Base-by-base conservation (phyloP, 2,329 filamentous ascomycete species). In the Fusarium torreyae region DNA sequence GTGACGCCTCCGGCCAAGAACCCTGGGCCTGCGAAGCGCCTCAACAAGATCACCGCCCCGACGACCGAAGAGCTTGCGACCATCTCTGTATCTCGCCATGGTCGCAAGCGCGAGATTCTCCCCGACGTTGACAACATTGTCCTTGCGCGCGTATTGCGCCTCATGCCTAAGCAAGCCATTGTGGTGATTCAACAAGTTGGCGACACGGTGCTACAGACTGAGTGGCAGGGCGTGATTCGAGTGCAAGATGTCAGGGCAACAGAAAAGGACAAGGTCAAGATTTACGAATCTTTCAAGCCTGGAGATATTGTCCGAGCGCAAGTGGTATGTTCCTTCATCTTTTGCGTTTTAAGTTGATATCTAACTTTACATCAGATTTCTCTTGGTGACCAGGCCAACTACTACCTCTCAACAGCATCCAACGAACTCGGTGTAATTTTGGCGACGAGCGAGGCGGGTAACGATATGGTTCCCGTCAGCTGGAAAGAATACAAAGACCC, bases 401-500 rank as follows among this genome's bases (percentile, higher is more conserved):
- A 98, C 79, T 99, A 98, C 79, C 86, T 97, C n/a, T 92, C 91
- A 26, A 99, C 96, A 2, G 94, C 94, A 28, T 89, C 89, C 71
- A 98, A 99, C 80, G 92, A 97, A 77, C 85, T 97, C 40, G 96
- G 96, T 4, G 95, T 98, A 61, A 92, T 99, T 39, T 93, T 98
- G 89, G 96, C 95, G 11, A 91, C 88, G 72, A 97, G 94, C 77
- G 94, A 97, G 78, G 88, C 87, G 4, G 94, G 94, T 2, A 95
- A 97, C 80, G 88, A 92, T 74, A 97, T 98, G 94, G 92, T 92
- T 75, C 95, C 96, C 3, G 88, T 97, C 57, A 97, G 91, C 80
- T 99, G 96, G 96, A 97, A 91, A 83, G 95, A 98, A 81, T 97
- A 97, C 82, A 88, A 88, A 76, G 95, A 98, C 83, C 89, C 90